phyloP scores from a whole-genome alignment of 2,329 filamentous ascomycete genomes.

The Lomentospora prolificans region DNA sequence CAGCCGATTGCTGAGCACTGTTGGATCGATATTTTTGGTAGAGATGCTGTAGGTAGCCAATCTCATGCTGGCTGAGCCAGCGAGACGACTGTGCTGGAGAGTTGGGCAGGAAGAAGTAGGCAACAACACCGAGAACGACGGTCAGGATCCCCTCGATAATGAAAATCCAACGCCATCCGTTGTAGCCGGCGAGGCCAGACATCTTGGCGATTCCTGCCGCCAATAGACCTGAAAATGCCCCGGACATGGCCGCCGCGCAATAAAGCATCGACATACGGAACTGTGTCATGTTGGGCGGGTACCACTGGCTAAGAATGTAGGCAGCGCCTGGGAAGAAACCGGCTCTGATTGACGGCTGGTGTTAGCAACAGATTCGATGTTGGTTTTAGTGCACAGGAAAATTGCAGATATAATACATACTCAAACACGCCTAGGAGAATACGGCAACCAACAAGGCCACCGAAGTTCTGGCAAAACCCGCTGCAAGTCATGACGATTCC shows the following conservation, averaged over 20 bases:
- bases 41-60: background rate
- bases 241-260: constrained; percentile 23
- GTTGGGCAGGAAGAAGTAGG: constrained; percentile 25
- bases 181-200: constrained; percentile 18
- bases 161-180: constrained; percentile 36
- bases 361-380: constrained; percentile 15
- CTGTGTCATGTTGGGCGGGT: constrained; percentile 19
- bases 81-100: background rate
- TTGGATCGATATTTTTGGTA: background rate
- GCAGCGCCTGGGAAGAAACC: constrained; percentile 21
- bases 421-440: constrained; percentile 16
- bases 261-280: constrained; percentile 24
- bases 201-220: constrained; percentile 33
- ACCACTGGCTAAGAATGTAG: constrained; percentile 20
- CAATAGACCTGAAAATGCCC: constrained; percentile 35
- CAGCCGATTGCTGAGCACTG: background rate
- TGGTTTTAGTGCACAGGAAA: constrained; percentile 15
- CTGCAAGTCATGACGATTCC: constrained; percentile 15
- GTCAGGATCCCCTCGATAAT: constrained; percentile 29
- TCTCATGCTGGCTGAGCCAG: background rate
- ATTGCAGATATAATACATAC: constrained; percentile 12
- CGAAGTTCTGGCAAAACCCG: constrained; percentile 15
- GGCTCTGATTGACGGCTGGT: constrained; percentile 10
- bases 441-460: constrained; percentile 14
- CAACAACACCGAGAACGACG: constrained; percentile 22